Evolutionary conservation across 306 rosid genomes (phyloP).

Genomic region (Pterocarpus macrocarpus): DNA sequence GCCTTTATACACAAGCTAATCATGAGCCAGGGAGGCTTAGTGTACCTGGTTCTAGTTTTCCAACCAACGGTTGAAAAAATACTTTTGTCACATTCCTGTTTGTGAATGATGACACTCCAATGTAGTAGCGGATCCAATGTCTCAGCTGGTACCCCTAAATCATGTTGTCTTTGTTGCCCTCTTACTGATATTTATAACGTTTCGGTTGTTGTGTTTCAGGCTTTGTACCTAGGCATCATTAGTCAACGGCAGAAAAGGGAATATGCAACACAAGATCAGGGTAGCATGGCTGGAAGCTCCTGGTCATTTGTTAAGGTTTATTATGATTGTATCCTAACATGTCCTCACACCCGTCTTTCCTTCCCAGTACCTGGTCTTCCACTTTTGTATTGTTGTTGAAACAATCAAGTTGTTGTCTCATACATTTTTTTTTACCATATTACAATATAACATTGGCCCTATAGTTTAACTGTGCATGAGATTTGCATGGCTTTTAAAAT

Average conservation of each 20-base stretch:
- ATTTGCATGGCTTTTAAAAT: slow-evolving; percentile 9
- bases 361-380: neutral
- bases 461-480: slow-evolving; percentile 12
- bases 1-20: neutral
- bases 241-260: slow-evolving; percentile 32
- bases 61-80: slow-evolving; percentile 10
- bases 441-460: neutral
- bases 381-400: slow-evolving; percentile 4
- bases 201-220: slow-evolving; percentile 43
- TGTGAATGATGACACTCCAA: neutral
- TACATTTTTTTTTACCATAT: slow-evolving; percentile 20
- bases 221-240: slow-evolving; percentile 36
- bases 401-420: neutral
- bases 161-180: slow-evolving; percentile 10
- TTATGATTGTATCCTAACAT: slow-evolving; percentile 35
- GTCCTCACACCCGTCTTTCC: slow-evolving; percentile 11
- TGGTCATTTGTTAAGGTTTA: slow-evolving; percentile 34
- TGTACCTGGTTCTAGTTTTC: slow-evolving; percentile 13
- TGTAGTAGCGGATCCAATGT: slow-evolving; percentile 11
- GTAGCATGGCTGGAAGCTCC: slow-evolving; percentile 31
- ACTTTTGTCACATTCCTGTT: neutral
- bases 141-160: slow-evolving; percentile 17
- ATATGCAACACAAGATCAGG: slow-evolving; percentile 34
- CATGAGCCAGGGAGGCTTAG: slow-evolving; percentile 17
- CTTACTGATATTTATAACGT: slow-evolving; percentile 23